phyloP scores from a whole-genome alignment of 2,329 filamentous ascomycete genomes.

The Sordariomycetes sp. region DNA sequence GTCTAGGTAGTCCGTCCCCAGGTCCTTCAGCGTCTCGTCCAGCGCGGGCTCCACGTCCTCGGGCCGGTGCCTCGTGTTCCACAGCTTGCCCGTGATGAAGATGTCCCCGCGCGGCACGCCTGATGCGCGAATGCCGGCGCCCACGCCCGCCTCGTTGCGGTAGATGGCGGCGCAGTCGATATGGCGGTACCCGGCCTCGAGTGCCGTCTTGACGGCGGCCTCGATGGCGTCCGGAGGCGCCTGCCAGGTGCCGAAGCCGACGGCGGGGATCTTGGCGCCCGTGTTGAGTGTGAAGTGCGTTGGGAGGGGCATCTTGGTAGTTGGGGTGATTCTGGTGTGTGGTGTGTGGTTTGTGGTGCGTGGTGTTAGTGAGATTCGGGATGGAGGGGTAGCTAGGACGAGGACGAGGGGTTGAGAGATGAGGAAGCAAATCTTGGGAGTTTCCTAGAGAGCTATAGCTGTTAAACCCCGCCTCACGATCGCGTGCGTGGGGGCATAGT shows the following conservation, averaged over 20 bases:
- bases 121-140: slow-evolving; percentile 49
- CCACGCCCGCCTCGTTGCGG: slow-evolving; percentile 63
- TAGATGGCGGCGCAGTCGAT: slow-evolving; percentile 71
- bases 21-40: slow-evolving; percentile 34
- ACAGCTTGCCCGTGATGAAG: slow-evolving; percentile 49
- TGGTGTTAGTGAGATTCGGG: background rate
- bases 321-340: too few relatives aligned
- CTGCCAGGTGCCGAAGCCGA: slow-evolving; percentile 32
- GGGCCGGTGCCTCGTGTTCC: slow-evolving; percentile 42
- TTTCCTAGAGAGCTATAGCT: too few relatives aligned
- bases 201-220: slow-evolving; percentile 59
- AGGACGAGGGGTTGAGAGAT: too few relatives aligned
- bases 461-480: too few relatives aligned
- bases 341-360: background rate
- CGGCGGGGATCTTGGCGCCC: slow-evolving; percentile 10
- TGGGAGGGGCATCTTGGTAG: slow-evolving; percentile 1
- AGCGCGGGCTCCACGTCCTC: slow-evolving; percentile 36
- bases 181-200: slow-evolving; percentile 61
- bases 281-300: slow-evolving; percentile 11
- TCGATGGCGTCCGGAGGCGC: slow-evolving; percentile 59
- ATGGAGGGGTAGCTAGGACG: background rate
- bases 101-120: slow-evolving; percentile 27
- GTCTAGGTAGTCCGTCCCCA: slow-evolving; percentile 41
- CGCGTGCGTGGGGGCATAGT: too few relatives aligned
- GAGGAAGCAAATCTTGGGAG: too few relatives aligned